phyloP scores from a whole-genome alignment of 768 basidiomycete species.

The Lentinus tigrinus region DNA sequence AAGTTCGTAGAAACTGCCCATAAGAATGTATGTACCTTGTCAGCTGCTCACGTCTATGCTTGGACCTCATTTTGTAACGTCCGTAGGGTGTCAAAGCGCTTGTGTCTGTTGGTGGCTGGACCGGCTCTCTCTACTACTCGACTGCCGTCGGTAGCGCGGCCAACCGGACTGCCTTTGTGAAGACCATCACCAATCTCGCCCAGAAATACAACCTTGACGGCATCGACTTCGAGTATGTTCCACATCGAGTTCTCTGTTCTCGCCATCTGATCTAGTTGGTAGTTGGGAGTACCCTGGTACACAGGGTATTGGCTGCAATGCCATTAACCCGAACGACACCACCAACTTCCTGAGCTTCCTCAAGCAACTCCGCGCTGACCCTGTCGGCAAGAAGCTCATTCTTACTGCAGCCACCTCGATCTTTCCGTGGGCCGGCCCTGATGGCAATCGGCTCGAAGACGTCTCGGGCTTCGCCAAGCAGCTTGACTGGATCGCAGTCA shows the following conservation, averaged over 20 bases:
- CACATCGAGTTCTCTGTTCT: background rate
- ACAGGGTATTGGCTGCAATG: constrained; percentile 71
- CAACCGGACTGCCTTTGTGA: constrained; percentile 60
- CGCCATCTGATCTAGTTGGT: background rate
- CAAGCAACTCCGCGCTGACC: constrained; percentile 58
- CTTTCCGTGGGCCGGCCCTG: constrained; percentile 60
- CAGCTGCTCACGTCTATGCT: background rate
- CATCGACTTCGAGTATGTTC: constrained; percentile 66
- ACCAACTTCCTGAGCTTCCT: constrained; percentile 80
- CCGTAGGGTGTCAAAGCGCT: constrained; percentile 53
- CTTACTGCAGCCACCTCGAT: constrained; percentile 73
- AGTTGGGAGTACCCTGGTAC: constrained; percentile 87
- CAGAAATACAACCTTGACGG: constrained; percentile 53
- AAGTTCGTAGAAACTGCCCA: constrained; percentile 26
- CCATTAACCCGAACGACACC: constrained; percentile 59
- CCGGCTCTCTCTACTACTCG: constrained; percentile 62
- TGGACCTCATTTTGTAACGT: background rate
- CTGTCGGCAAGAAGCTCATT: constrained; percentile 54
- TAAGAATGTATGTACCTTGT: constrained; percentile 20
- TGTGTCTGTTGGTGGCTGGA: constrained; percentile 69
- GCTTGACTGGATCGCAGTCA: constrained; percentile 73
- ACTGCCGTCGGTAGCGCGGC: constrained; percentile 46
- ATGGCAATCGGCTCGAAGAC: constrained; percentile 56
- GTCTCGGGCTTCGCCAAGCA: constrained; percentile 64
- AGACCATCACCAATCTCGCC: constrained; percentile 49